Conservation (phyloP, 305 asterid species). For the Stenogyne calaminthoides region DNA sequence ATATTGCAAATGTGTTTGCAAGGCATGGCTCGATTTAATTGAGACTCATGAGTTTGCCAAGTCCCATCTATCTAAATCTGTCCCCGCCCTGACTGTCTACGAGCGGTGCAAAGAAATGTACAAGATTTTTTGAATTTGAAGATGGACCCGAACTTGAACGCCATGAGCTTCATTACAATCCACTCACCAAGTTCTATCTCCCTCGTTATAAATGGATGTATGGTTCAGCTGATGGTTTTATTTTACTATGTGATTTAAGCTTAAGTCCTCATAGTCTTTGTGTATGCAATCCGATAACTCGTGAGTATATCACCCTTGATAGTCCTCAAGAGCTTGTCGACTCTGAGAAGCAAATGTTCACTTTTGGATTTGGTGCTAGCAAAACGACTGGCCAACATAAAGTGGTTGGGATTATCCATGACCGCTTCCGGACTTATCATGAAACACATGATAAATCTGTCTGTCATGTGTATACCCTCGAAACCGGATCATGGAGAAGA, state of each 20-base stretch:
- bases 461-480: not conserved
- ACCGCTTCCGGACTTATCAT: no score
- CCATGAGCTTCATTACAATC: not conserved
- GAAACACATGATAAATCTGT: not conserved
- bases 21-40: not conserved
- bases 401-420: not conserved
- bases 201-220: not conserved
- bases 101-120: not conserved
- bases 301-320: not conserved
- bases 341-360: not conserved
- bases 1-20: not conserved
- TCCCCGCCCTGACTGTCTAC: no score
- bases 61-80: not conserved
- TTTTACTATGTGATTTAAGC: not conserved
- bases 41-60: not conserved
- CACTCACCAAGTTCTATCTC: not conserved
- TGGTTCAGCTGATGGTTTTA: not conserved
- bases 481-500: not conserved
- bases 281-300: no score
- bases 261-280: not conserved
- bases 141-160: not conserved
- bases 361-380: constrained; percentile 4
- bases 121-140: not conserved
- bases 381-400: not conserved
- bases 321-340: not conserved